These are phyloP conservation scores for Beauveria brongniartii DNA, from an alignment of 2,329 filamentous ascomycete species.

Conservation along the genomic window DNA sequence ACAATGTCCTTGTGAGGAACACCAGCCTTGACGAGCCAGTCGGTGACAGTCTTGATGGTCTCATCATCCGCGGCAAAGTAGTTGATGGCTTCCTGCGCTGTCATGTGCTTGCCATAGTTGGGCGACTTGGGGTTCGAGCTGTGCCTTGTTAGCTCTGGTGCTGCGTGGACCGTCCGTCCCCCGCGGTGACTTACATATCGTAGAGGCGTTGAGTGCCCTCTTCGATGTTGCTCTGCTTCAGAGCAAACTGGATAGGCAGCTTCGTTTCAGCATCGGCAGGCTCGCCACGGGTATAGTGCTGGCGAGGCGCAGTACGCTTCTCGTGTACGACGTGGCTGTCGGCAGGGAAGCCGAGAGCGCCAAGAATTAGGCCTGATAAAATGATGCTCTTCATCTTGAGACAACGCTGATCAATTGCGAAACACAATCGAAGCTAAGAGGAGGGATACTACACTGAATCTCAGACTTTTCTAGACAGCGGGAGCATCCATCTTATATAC, in stretches of 20 bases:
- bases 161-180: no score
- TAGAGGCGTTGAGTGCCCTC: conserved; percentile 32
- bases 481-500: not conserved
- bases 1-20: conserved; percentile 38
- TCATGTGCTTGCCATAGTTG: conserved; percentile 39
- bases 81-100: conserved; percentile 31
- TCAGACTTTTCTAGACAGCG: not conserved
- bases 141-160: not conserved
- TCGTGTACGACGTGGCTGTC: conserved; percentile 12
- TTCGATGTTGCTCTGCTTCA: conserved; percentile 36
- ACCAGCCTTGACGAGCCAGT: conserved; percentile 44
- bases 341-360: conserved; percentile 4
- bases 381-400: conserved; percentile 3
- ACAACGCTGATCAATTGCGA: not conserved
- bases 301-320: conserved; percentile 10
- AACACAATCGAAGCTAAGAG: not conserved
- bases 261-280: conserved; percentile 7
- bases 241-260: conserved; percentile 32
- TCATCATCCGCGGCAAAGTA: conserved; percentile 34
- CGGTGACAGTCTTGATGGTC: conserved; percentile 38
- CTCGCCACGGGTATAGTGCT: conserved; percentile 8
- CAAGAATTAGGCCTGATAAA: conserved; percentile 3
- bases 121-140: conserved; percentile 32
- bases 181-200: conserved; percentile 21
- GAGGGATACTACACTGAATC: not conserved